Base-by-base conservation (phyloP, 257 asterid genomes). In the Solanum tarijense region DNA sequence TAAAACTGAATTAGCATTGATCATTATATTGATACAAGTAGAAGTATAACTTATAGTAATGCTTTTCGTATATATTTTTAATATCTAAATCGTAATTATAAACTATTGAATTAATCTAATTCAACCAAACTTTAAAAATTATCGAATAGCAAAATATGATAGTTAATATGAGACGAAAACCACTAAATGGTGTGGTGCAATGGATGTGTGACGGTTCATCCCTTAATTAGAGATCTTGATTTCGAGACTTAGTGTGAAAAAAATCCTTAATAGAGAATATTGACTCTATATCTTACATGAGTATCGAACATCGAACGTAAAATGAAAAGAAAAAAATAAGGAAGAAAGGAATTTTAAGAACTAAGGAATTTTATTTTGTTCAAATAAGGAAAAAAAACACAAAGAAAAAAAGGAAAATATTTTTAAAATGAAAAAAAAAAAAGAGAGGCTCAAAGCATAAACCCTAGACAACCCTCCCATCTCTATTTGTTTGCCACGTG, bases 401-500 rank as follows among this genome's bases (percentile, higher is more conserved):
- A 3, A 2, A 12, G 4, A 3, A 43, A 46, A 48, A 48, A 13
- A 46, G 20, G 8, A 52, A 5, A 16, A 14, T 48, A 2, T 48
- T 48, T 48, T 18, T 52, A 5, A 52, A 52, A 16, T 14, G 3
- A 2, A 48, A 48, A 48, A 6, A 48, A 48, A 6, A 6, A 55
- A 18, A 14, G 14, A 12, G 36, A 68, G 39, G 36, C 43, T n/a
- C 55, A 29, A 46, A 75, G 16, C 89, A 87, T 89, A 90, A 91
- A 91, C 93, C 95, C 95, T 92, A 94, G 89, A 87, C 85, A 86
- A 83, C 87, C 84, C 86, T 86, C 82, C 85, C 66, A 88, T 94
- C 93, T 90, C 91, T 90, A 88, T 38, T 68, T 35, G 43, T 3
- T 11, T 58, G 92, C 84, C 98, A 94, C 96, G 96, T 92, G 96